phyloP scores from a whole-genome alignment of 2,329 filamentous ascomycete species.

The Penicillium sp. region DNA sequence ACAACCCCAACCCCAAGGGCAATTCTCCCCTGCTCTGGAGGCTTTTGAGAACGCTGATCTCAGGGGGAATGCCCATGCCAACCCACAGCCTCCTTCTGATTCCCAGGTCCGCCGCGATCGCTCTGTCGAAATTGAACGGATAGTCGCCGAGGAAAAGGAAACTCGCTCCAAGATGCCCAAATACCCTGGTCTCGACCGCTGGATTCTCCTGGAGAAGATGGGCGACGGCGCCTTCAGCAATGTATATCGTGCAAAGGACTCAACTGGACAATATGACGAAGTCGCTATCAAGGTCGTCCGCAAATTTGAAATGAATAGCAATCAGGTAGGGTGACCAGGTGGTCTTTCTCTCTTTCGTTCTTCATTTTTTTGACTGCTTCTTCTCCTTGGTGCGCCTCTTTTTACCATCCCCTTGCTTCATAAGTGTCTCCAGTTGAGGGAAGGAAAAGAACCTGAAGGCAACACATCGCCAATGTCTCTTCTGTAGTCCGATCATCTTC shows the following conservation, averaged over 20 bases:
- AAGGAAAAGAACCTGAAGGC: constrained; percentile 4
- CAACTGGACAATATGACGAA: constrained; percentile 70
- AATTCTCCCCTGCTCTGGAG: constrained; percentile 59
- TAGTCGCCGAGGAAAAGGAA: constrained; percentile 90
- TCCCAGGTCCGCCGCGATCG: constrained; percentile 60
- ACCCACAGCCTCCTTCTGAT: constrained; percentile 64
- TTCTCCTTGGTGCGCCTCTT: constrained; percentile 27
- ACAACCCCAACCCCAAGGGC: constrained; percentile 56
- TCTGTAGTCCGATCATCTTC: constrained; percentile 82
- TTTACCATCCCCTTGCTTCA: background rate
- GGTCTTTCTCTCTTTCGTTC: constrained; percentile 30
- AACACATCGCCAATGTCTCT: constrained; percentile 56
- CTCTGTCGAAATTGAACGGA: constrained; percentile 73
- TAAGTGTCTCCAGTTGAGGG: background rate
- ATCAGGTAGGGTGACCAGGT: constrained; percentile 74
- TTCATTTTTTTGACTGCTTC: constrained; percentile 34
- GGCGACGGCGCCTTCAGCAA: constrained; percentile 99
- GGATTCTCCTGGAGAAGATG: constrained; percentile 93
- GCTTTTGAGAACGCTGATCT: constrained; percentile 59
- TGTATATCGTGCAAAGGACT: constrained; percentile 87
- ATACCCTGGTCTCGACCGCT: constrained; percentile 84
- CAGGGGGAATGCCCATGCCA: constrained; percentile 66
- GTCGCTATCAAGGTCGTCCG: constrained; percentile 98
- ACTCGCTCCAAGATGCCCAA: constrained; percentile 81
- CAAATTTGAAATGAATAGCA: constrained; percentile 98